Percentiles rank a stretch among this genome's conserved stretches.
phyloP scores from a whole-genome alignment of 805 yeast species.

The Barnettozyma sucrosica region DNA sequence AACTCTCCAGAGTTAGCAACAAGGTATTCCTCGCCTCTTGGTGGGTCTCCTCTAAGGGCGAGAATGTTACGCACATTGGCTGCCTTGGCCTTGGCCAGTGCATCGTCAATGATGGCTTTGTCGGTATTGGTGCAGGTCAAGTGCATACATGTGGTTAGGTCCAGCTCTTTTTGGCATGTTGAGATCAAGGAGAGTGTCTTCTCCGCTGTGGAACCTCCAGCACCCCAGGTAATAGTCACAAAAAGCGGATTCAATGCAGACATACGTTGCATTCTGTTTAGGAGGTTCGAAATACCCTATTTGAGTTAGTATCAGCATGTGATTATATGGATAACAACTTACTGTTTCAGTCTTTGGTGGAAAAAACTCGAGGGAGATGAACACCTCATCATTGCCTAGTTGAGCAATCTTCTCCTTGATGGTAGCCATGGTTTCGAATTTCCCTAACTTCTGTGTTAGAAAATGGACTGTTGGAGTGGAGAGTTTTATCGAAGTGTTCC shows the following conservation, averaged over 20 bases:
- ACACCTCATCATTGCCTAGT: constrained; percentile 47
- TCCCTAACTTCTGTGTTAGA: not conserved
- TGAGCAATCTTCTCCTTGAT: constrained; percentile 45
- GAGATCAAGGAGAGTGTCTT: constrained; percentile 82
- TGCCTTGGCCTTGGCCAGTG: constrained; percentile 62
- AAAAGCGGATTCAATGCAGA: constrained; percentile 82
- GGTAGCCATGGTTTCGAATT: constrained; percentile 15
- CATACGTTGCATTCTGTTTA: constrained; percentile 86
- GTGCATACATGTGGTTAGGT: constrained; percentile 89
- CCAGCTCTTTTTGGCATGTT: constrained; percentile 66
- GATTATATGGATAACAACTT: constrained; percentile 12
- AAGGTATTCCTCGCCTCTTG: constrained; percentile 67
- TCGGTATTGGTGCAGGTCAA: constrained; percentile 94
- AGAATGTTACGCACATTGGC: constrained; percentile 84
- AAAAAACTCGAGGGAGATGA: constrained; percentile 88
- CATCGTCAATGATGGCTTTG: constrained; percentile 67
- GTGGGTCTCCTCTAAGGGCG: constrained; percentile 95
- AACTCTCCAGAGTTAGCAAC: constrained; percentile 39
- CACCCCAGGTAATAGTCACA: constrained; percentile 97
- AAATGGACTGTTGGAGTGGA: not conserved
- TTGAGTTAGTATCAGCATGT: not conserved
- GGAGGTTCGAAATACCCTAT: constrained; percentile 71
- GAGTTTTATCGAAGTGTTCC: too few species aligned
- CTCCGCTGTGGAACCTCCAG: constrained; percentile 90
- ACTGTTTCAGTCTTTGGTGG: constrained; percentile 90